Evolutionary conservation across 805 yeast species (phyloP), one percentile per base, ranked within the genome.

Genomic region (Candida pini): DNA sequence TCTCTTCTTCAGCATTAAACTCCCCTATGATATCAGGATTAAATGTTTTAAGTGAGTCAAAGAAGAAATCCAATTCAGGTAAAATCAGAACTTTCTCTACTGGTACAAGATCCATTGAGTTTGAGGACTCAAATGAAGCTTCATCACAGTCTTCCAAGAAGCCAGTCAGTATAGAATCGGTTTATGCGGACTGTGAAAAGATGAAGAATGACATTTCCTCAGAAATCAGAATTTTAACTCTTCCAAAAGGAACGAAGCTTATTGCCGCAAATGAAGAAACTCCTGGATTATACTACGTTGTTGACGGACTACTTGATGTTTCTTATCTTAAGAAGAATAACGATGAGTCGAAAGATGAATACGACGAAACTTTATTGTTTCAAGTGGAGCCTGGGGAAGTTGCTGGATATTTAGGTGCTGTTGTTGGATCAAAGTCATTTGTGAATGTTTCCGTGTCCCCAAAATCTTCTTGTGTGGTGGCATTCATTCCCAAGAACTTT

Each of bases 341-440:
- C 19, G 50, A 42, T 28, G 50, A 43, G 14, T 18, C 32, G 9
- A 27, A 36, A 6, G 33, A 32, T 10, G 22, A 37, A 24, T 29
- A 31, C 17, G 48, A 46, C 20, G 68, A 66, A 25, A 69, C 66
- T 25, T 56, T 58, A 19, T 46, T 85, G 2, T 80, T 78, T 45
- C 69, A 77, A 0, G 78, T 87, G 2, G 61, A 69, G 12, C 66
- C 80, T 2, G 97, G 97, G 6, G 92, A 92, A 4, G 56, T 90
- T 12, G 94, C 90, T 0, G 97, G 97, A 0, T 90, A 85, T 51
- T 56, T 90, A 30, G 86, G 95, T 4, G 73, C 94, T 0, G 57
- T 89, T 12, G 71, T 88, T 8, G 92, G 95, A 1, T 76, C 81
- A 42, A 75, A 78, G 38, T 85, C 97, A 0, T 75, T 87, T 47